These are phyloP conservation scores for Arthrobotrys musiformis DNA, from an alignment of 2,329 filamentous ascomycete genomes.

Conservation along the genomic window DNA sequence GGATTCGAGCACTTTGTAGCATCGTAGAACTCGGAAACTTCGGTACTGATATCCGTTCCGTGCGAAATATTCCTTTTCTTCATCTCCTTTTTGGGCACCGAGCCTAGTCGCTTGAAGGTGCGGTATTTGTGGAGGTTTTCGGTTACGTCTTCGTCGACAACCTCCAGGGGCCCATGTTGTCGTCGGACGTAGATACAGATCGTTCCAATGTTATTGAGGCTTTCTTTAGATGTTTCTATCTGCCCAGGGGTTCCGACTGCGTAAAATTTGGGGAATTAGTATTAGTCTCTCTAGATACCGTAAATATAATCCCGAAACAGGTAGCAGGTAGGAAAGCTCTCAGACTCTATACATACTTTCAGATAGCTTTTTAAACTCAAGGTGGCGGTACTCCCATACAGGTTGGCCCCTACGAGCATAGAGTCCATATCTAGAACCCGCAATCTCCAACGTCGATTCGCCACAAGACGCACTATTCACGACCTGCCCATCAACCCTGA, in stretches of 20 bases:
- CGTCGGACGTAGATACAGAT: constrained; percentile 2
- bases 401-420: neutral
- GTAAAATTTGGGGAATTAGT: neutral
- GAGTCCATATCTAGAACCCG: neutral
- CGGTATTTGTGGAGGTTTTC: too few relatives aligned
- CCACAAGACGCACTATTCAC: neutral
- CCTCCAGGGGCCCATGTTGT: neutral
- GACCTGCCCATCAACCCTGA: constrained; percentile 11
- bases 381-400: constrained; percentile 1
- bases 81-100: neutral
- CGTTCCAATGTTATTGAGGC: constrained; percentile 7
- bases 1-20: neutral
- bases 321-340: neutral
- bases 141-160: neutral
- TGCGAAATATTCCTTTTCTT: constrained; percentile 5
- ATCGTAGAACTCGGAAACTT: neutral
- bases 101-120: neutral
- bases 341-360: neutral
- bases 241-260: neutral
- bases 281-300: neutral
- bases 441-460: neutral
- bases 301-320: neutral
- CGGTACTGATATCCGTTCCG: neutral
- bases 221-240: too few relatives aligned
- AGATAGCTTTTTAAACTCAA: neutral